phyloP scores from a whole-genome alignment of 257 asterid species.

The Fraxinus excelsior region DNA sequence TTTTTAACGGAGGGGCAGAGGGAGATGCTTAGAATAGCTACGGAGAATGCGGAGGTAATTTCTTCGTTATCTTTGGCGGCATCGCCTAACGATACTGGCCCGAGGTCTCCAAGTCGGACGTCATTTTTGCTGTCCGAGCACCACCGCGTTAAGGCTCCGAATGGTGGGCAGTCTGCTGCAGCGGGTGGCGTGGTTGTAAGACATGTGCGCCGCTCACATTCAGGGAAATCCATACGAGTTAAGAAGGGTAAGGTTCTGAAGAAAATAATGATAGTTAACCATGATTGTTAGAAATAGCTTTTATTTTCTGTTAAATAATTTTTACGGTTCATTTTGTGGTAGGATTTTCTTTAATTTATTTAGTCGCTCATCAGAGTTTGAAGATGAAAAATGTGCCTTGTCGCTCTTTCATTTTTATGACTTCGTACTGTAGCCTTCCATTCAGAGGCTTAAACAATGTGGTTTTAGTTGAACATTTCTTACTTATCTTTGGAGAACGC shows the following conservation, averaged over 20 bases:
- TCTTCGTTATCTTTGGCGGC: conserved; percentile 51
- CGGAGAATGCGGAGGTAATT: conserved; percentile 70
- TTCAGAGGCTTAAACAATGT: background rate
- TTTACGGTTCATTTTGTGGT: background rate
- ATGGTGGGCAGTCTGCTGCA: conserved; percentile 63
- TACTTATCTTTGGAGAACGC: background rate
- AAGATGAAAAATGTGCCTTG: background rate
- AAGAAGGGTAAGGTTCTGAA: conserved; percentile 68
- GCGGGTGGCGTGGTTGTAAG: conserved; percentile 68
- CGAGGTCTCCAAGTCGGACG: conserved; percentile 50
- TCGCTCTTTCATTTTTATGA: background rate
- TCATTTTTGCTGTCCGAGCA: conserved; percentile 51
- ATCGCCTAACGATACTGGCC: conserved; percentile 60
- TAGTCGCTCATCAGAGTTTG: background rate
- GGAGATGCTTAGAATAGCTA: conserved; percentile 73
- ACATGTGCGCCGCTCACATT: conserved; percentile 77
- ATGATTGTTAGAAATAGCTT: background rate
- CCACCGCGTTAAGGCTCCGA: conserved; percentile 64
- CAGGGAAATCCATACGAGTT: conserved; percentile 71
- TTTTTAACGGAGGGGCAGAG: conserved; percentile 88
- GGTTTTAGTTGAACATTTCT: background rate
- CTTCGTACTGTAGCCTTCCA: background rate
- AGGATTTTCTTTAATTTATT: background rate
- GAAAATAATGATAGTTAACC: background rate
- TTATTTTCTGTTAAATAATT: background rate